These are phyloP conservation scores for Tephrocybe rancida DNA, from an alignment of 768 basidiomycete genomes.

Conservation along the genomic window DNA sequence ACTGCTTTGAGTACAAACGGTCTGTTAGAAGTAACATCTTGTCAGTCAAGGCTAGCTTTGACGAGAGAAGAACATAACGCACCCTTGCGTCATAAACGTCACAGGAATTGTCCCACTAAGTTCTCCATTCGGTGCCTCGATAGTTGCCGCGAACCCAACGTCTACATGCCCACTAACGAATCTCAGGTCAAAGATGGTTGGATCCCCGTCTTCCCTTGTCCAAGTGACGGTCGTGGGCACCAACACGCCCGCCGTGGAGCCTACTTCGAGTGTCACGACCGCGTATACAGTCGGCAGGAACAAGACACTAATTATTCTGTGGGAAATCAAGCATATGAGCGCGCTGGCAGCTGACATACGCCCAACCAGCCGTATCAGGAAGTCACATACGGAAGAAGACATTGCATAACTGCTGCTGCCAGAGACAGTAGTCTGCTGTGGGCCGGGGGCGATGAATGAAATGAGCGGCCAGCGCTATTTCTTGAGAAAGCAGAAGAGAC, in stretches of 20 bases:
- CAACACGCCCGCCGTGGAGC: background rate
- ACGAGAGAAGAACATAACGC: background rate
- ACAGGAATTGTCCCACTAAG: background rate
- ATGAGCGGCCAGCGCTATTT: slow-evolving; percentile 15
- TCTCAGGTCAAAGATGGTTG: slow-evolving; percentile 8
- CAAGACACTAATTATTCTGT: background rate
- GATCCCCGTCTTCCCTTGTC: slow-evolving; percentile 2
- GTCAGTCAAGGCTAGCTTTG: background rate
- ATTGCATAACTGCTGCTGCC: slow-evolving; percentile 13
- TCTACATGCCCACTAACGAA: background rate
- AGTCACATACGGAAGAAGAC: slow-evolving; percentile 7
- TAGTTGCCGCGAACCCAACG: background rate
- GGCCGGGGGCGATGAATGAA: background rate
- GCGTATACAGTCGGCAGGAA: background rate
- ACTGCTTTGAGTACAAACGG: background rate
- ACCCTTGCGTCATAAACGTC: slow-evolving; percentile 3
- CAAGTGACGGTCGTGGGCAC: slow-evolving; percentile 4
- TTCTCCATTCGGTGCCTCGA: background rate
- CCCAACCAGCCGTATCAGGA: background rate
- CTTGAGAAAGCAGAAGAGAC: background rate
- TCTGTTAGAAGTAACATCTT: background rate
- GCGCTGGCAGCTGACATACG: background rate
- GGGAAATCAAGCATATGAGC: background rate
- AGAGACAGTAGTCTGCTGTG: slow-evolving; percentile 4
- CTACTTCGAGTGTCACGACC: background rate